phyloP scores from a whole-genome alignment of 1,139 yeast genomes.

The Magnusiomyces sp. region DNA sequence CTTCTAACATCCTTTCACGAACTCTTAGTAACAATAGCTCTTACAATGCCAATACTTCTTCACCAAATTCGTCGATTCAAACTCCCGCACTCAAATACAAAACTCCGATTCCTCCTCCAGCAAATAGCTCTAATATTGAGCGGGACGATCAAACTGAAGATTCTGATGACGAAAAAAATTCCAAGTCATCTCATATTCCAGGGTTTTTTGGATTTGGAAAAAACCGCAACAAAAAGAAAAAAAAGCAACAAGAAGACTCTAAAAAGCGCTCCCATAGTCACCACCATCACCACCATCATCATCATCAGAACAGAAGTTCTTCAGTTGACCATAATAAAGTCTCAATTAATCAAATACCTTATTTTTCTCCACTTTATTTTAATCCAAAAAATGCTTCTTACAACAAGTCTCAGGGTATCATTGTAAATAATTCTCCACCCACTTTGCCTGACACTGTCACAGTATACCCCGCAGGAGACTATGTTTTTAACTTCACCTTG shows the following conservation, averaged over 20 bases:
- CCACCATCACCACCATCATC: background rate
- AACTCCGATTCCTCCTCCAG: background rate
- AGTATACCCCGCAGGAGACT: slow-evolving; percentile 57
- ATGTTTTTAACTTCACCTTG: slow-evolving; percentile 67
- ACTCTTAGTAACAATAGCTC: too few species aligned
- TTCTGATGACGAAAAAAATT: background rate
- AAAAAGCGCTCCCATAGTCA: background rate
- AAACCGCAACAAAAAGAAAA: too few species aligned
- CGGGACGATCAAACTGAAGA: too few species aligned
- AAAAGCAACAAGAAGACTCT: too few species aligned
- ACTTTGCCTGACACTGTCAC: slow-evolving; percentile 1
- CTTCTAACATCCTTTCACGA: background rate
- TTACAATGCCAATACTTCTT: background rate
- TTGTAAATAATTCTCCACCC: too few species aligned
- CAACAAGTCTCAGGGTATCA: too few species aligned
- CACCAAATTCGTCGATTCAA: background rate
- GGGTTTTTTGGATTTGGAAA: background rate
- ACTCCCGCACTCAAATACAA: background rate
- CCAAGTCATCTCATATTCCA: background rate
- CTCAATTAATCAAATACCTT: too few species aligned
- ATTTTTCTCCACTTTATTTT: too few species aligned
- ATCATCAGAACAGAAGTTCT: background rate
- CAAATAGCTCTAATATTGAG: background rate
- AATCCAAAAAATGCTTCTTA: too few species aligned
- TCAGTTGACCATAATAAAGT: too few species aligned